Conservation (phyloP, 768 basidiomycete species). For the Tylopilus rubrobrunneus region DNA sequence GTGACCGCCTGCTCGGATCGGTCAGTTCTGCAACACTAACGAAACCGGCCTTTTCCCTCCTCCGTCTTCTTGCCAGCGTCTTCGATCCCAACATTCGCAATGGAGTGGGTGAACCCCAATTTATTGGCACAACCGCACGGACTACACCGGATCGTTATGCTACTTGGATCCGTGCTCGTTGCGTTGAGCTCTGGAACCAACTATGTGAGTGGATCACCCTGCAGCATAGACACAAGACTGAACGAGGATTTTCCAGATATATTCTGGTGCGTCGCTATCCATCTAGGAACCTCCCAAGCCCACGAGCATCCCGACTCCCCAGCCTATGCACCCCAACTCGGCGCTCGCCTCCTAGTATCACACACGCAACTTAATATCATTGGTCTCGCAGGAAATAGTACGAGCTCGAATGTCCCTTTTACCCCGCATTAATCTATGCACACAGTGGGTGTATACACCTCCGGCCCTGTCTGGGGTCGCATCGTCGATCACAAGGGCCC, state of each 20-base stretch:
- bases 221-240: background rate
- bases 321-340: slow-evolving; percentile 89
- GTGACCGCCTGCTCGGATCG: no score
- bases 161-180: slow-evolving; percentile 56
- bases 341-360: slow-evolving; percentile 64
- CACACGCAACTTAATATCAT: slow-evolving; percentile 83
- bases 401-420: slow-evolving; percentile 16
- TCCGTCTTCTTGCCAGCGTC: background rate
- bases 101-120: slow-evolving; percentile 5
- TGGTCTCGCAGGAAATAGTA: slow-evolving; percentile 75
- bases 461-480: slow-evolving; percentile 75
- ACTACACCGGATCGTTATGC: slow-evolving; percentile 41
- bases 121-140: slow-evolving; percentile 22
- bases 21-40: background rate
- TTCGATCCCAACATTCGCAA: background rate
- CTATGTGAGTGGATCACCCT: slow-evolving; percentile 49
- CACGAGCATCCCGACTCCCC: slow-evolving; percentile 1
- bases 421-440: background rate
- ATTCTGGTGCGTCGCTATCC: slow-evolving; percentile 23
- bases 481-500: slow-evolving; percentile 76
- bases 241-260: slow-evolving; percentile 17
- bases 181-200: slow-evolving; percentile 67
- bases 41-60: background rate
- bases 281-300: no score
- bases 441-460: slow-evolving; percentile 71